Evolutionary conservation across 345 rosid genomes (phyloP).

Genomic region (Xanthoceras sorbifolium): DNA sequence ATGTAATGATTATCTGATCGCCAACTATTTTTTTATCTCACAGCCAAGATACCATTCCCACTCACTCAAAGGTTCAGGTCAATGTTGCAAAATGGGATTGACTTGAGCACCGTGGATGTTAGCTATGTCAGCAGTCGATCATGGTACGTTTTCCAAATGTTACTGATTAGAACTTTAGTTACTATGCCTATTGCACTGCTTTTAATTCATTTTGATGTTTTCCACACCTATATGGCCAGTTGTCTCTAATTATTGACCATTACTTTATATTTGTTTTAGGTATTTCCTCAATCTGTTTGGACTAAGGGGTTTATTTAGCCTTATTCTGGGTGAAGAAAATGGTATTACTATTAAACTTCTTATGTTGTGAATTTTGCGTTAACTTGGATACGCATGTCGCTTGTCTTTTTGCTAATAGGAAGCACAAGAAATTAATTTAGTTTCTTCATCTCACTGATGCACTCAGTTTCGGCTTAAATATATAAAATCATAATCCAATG

Average conservation of each 20-base stretch:
- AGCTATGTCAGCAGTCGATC: constrained; percentile 99
- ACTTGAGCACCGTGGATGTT: constrained; percentile 97
- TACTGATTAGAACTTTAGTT: neutral
- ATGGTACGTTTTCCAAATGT: constrained; percentile 54
- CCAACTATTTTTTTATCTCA: constrained; percentile 17
- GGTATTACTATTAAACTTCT: constrained; percentile 46
- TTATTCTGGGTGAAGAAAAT: constrained; percentile 98
- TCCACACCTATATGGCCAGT: neutral
- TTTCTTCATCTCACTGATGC: neutral
- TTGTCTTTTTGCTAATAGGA: constrained; percentile 7
- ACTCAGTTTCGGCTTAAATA: neutral
- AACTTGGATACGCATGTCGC: neutral
- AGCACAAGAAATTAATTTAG: neutral
- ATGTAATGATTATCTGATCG: constrained; percentile 4
- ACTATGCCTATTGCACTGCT: neutral
- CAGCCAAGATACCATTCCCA: constrained; percentile 98
- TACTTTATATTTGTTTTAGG: constrained; percentile 42
- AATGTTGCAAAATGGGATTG: constrained; percentile 99
- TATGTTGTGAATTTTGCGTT: neutral
- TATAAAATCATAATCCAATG: constrained; percentile 7
- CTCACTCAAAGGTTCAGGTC: constrained; percentile 96
- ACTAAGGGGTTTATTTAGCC: constrained; percentile 94
- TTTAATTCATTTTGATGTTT: neutral
- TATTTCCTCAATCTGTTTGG: constrained; percentile 98
- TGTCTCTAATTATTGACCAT: constrained; percentile 16